Evolutionary conservation across 164 flowering plant genomes (phyloP).

Genomic region (Kingdonia uniflora): DNA sequence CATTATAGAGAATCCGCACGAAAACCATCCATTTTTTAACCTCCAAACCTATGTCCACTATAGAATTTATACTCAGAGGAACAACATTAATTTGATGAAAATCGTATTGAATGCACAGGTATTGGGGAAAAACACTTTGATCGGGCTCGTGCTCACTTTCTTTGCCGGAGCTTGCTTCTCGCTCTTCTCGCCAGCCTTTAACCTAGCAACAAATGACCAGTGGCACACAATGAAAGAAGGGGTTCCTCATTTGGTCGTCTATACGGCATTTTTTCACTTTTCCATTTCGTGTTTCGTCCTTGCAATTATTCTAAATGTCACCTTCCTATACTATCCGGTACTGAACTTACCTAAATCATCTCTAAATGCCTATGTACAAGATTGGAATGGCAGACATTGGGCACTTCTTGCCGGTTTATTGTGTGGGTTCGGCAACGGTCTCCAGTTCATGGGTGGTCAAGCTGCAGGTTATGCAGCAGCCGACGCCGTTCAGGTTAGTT

Average conservation of each 20-base stretch:
- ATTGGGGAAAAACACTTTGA: conserved; percentile 47
- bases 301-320: conserved; percentile 52
- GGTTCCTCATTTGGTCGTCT: conserved; percentile 60
- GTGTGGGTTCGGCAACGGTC: conserved; percentile 81
- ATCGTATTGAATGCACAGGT: conserved; percentile 46
- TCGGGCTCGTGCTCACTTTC: conserved; percentile 50
- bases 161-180: conserved; percentile 75
- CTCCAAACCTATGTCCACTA: no score
- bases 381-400: conserved; percentile 78
- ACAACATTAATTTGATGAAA: no score
- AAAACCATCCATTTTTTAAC: no score
- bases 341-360: conserved; percentile 50
- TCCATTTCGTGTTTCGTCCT: conserved; percentile 54
- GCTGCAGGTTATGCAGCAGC: conserved; percentile 92
- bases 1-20: no score
- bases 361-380: conserved; percentile 47
- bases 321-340: conserved; percentile 56
- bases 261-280: conserved; percentile 83
- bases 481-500: conserved; percentile 68
- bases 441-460: conserved; percentile 81
- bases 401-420: conserved; percentile 67
- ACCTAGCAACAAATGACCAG: conserved; percentile 79
- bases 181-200: conserved; percentile 73
- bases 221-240: conserved; percentile 53
- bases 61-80: no score